Evolutionary conservation across 2,329 filamentous ascomycete genomes (phyloP).

Genomic region (Colletotrichum sp.): DNA sequence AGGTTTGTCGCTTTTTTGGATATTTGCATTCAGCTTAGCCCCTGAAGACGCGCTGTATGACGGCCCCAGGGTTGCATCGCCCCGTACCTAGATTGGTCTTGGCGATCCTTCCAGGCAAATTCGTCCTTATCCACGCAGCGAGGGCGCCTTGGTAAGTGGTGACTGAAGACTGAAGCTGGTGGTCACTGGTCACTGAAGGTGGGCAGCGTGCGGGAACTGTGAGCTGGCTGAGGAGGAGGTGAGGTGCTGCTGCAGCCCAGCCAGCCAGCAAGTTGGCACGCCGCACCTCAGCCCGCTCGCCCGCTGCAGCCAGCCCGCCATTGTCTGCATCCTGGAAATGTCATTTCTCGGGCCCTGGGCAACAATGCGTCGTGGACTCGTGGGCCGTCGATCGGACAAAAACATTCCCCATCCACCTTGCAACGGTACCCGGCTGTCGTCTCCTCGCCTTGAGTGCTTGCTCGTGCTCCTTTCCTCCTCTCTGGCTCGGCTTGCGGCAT

Average conservation of each 20-base stretch:
- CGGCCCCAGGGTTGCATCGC: constrained; percentile 8
- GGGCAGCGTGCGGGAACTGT: neutral
- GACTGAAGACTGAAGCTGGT: neutral
- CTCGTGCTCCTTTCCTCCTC: neutral
- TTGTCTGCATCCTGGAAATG: constrained; percentile 1
- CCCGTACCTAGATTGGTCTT: constrained; percentile 5
- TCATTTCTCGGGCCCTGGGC: constrained; percentile 10
- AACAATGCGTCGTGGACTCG: constrained; percentile 8
- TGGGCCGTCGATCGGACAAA: constrained; percentile 7
- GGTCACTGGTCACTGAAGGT: neutral
- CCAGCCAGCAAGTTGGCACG: neutral
- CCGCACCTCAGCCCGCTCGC: neutral
- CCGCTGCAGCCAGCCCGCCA: neutral
- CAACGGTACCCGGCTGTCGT: constrained; percentile 8
- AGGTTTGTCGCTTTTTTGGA: neutral
- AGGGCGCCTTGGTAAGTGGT: neutral
- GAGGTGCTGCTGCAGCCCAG: neutral
- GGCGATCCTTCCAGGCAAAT: constrained; percentile 7
- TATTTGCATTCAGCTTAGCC: constrained; percentile 17
- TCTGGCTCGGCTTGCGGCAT: neutral
- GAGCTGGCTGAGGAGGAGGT: neutral
- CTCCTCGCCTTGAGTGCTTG: neutral
- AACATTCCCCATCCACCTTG: constrained; percentile 14
- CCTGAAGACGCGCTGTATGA: neutral
- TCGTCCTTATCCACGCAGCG: neutral